Base-by-base conservation (phyloP, 768 basidiomycete species). In the Kondoa subrosea region DNA sequence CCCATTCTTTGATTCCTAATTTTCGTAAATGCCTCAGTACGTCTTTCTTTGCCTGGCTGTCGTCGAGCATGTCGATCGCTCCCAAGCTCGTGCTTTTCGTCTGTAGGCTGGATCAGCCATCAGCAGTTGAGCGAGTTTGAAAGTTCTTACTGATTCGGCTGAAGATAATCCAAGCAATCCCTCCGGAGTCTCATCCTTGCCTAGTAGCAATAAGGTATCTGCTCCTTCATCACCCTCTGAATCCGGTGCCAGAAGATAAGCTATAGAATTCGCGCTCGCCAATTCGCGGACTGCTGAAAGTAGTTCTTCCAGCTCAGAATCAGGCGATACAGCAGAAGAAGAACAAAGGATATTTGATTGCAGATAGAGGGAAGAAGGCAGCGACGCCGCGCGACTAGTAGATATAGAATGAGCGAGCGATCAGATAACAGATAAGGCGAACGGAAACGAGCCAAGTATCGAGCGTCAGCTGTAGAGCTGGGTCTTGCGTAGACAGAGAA, bases 211-310 rank as follows among this genome's bases (percentile, higher is more conserved):
- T 14, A 59, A 4, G 4, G 25, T 25, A 31, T 59, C 58, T 27
- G 58, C 58, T 12, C 58, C 58, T 59, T 59, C 8, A 31, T 59
- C 58, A 4, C 58, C 58, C 21, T 59, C 58, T 4, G 58, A 59
- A 59, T 59, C 58, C 30, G 58, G 58, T 12, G 58, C 58, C 4
- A 59, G 30, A 4, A 59, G 14, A 31, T 25, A 59, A 4, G 58
- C 58, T 14, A 59, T 59, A 31, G 14, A 8, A 27, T 31, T 59
- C 14, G 21, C 58, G 14, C 25, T 59, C 25, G 58, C 58, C 14
- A 59, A 31, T 8, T 25, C 25, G 14, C 58, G 14, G 25, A 59
- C 30, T 4, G 21, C 25, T 25, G 8, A 15, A 12, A 59, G 29
- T 31, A 59, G 25, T 31, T 59, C 58, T 59, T 25, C 14, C 21